These are phyloP conservation scores for Acer negundo DNA, from an alignment of 345 rosid genomes.

Conservation along the genomic window DNA sequence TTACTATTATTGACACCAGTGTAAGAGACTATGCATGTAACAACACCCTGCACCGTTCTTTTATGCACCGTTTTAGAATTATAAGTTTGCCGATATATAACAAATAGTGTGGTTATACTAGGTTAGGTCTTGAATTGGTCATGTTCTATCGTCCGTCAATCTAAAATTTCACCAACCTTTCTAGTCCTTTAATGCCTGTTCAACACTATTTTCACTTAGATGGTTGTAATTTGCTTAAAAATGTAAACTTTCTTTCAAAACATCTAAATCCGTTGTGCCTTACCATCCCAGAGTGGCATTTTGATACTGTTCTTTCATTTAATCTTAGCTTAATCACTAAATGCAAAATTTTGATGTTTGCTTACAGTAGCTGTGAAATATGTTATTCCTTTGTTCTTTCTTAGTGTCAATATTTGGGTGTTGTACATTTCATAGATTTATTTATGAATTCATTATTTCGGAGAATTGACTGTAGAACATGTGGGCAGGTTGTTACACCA, in stretches of 20 bases:
- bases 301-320: not conserved
- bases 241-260: too few species aligned
- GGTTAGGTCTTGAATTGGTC: not conserved
- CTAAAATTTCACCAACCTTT: not conserved
- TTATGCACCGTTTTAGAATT: too few species aligned
- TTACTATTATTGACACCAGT: not conserved
- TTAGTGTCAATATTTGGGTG: not conserved
- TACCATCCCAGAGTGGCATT: not conserved
- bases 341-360: not conserved
- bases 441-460: not conserved
- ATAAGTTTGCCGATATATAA: not conserved
- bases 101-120: not conserved
- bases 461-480: not conserved
- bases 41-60: too few species aligned
- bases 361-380: not conserved
- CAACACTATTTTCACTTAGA: not conserved
- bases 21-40: too few species aligned
- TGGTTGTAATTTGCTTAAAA: not conserved
- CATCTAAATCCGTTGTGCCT: too few species aligned
- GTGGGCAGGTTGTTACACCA: constrained; percentile 70
- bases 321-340: not conserved
- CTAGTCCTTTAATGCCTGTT: not conserved
- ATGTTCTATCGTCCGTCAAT: not conserved
- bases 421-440: not conserved
- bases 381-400: not conserved